Percentiles rank a stretch among this genome's conserved stretches.
These are phyloP conservation scores for Fistulina hepatica DNA, from an alignment of 1,284 basidiomycete species.

Conservation along the genomic window DNA sequence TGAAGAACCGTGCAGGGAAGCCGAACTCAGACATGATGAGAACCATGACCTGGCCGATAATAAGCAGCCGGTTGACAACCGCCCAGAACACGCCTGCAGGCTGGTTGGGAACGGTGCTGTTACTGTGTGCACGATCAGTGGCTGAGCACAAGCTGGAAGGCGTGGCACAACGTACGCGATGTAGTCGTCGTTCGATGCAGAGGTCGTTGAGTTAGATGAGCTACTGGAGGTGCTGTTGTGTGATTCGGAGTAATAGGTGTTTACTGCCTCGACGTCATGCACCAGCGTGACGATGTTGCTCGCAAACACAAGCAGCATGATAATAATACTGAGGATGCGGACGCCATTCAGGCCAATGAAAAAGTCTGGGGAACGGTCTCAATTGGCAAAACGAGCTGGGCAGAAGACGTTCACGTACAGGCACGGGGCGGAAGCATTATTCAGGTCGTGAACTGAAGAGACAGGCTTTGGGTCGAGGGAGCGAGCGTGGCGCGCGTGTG, in stretches of 20 bases:
- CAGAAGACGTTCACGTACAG: slow-evolving; percentile 26
- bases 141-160: not conserved
- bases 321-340: slow-evolving; percentile 66
- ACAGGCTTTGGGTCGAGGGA: no score
- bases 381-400: slow-evolving; percentile 8
- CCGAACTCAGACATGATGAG: slow-evolving; percentile 50
- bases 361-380: slow-evolving; percentile 34
- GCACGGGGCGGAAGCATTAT: slow-evolving; percentile 40
- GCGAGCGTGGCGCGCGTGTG: no score
- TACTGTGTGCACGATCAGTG: slow-evolving; percentile 26
- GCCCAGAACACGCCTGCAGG: slow-evolving; percentile 82
- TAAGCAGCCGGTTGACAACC: slow-evolving; percentile 70
- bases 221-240: slow-evolving; percentile 25
- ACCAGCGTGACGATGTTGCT: slow-evolving; percentile 75
- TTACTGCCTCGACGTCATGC: slow-evolving; percentile 70
- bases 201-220: slow-evolving; percentile 19
- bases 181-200: slow-evolving; percentile 52
- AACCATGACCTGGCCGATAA: slow-evolving; percentile 66
- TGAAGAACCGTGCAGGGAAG: slow-evolving; percentile 66
- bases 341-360: slow-evolving; percentile 74
- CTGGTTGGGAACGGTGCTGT: slow-evolving; percentile 77
- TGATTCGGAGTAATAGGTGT: slow-evolving; percentile 43
- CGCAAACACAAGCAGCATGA: slow-evolving; percentile 63
- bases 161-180: slow-evolving; percentile 44
- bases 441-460: no score